Conservation (phyloP, 2,329 filamentous ascomycete genomes). For the Thelonectria blattea region DNA sequence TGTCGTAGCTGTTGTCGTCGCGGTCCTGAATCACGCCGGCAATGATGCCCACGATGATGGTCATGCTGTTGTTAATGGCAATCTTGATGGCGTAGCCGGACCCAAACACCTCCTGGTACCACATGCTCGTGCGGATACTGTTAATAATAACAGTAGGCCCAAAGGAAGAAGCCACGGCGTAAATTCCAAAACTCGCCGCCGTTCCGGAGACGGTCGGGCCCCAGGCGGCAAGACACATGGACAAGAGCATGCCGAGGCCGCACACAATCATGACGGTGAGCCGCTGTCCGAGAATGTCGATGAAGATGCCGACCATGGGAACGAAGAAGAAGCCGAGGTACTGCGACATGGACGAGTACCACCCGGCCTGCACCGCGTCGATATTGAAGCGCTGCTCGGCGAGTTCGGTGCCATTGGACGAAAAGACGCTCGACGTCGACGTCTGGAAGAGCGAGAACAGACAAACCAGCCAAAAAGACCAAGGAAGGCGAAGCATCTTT, state of each 20-base stretch:
- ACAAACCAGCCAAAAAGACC: slow-evolving; percentile 64
- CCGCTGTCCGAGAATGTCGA: slow-evolving; percentile 62
- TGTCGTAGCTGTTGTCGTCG: slow-evolving; percentile 61
- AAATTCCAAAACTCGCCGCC: slow-evolving; percentile 65
- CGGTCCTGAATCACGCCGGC: slow-evolving; percentile 64
- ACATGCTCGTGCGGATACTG: slow-evolving; percentile 64
- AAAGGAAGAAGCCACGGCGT: slow-evolving; percentile 59
- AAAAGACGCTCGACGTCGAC: slow-evolving; percentile 59
- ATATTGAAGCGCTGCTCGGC: slow-evolving; percentile 65
- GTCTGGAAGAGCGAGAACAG: slow-evolving; percentile 65
- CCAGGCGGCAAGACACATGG: slow-evolving; percentile 63
- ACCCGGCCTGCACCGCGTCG: slow-evolving; percentile 61
- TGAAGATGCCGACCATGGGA: slow-evolving; percentile 59
- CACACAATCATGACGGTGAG: slow-evolving; percentile 60
- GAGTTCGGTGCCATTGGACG: slow-evolving; percentile 64
- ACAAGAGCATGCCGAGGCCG: slow-evolving; percentile 54
- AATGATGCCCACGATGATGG: slow-evolving; percentile 63
- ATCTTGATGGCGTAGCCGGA: slow-evolving; percentile 66
- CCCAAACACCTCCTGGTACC: slow-evolving; percentile 65
- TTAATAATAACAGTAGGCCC: slow-evolving; percentile 67
- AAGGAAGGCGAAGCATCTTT: slow-evolving; percentile 63
- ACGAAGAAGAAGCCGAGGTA: slow-evolving; percentile 65
- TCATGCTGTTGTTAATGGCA: slow-evolving; percentile 68
- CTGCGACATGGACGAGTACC: slow-evolving; percentile 63
- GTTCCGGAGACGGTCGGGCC: slow-evolving; percentile 56